Base-by-base conservation (phyloP, 805 yeast genomes). In the Jamesozyma spencerorum region DNA sequence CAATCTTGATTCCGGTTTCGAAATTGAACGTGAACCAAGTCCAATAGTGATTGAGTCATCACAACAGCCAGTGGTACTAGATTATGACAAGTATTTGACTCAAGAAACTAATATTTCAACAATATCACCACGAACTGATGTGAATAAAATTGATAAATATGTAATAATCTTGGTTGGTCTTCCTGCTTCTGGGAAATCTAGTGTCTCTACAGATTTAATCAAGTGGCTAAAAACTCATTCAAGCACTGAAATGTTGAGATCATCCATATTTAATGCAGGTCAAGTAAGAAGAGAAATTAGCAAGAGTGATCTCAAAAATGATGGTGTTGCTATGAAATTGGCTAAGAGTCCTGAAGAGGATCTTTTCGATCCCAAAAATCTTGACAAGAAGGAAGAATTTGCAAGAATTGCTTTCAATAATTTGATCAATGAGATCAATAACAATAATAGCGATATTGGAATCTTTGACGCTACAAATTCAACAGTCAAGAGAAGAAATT, bases 151-250 rank as follows among this genome's bases (percentile, higher is more conserved):
- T 6, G 39, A 44, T 30, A 79, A 78, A 57, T 70, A 79, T 55
- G 79, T 81, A 17, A 72, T 82, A 40, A 77, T 82, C 10, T 69
- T 83, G 63, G 84, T 82, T 10, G 90, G 90, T 0, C 63, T 82
- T 27, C 90, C 90, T 1, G 90, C 90, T 1, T 64, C 82, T 38
- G 90, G 90, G 6, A 82, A 82, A 56, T 77, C 85, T 2, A 79
- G 84, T 45, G 73, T 81, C 39, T 78, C 87, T 26, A 75, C 75
- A 45, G 79, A 79, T 51, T 51, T 82, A 68, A 65, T 70, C 64
- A 55, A 76, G 63, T 65, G 74, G 72, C 76, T 70, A 60, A 59
- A 81, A 18, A 36, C 38, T 4, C 42, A 49, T 12, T 45, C 47
- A 13, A 20, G 39, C 1, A 55, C 60, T 1, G 41, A 44, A 18